These are phyloP conservation scores for Taphrina deformans DNA, from an alignment of 1,139 yeast genomes.

Conservation along the genomic window DNA sequence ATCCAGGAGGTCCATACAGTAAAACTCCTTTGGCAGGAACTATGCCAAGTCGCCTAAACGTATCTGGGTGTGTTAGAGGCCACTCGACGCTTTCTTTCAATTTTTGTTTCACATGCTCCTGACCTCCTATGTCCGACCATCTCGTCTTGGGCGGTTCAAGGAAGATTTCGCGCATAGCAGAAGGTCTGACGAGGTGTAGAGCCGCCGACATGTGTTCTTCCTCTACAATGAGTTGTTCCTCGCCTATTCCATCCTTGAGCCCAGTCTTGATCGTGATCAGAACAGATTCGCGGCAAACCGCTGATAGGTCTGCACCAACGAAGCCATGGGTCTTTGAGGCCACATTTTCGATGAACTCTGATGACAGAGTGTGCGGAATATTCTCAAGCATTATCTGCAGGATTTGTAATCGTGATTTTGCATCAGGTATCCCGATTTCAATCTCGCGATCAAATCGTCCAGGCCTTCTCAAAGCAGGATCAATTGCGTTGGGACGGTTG, in stretches of 20 bases:
- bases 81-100: conserved; percentile 86
- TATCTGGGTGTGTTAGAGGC: conserved; percentile 79
- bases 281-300: conserved; percentile 83
- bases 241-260: conserved; percentile 46
- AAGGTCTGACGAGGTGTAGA: conserved; percentile 76
- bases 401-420: conserved; percentile 88
- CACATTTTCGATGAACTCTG: conserved; percentile 56
- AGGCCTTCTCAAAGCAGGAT: conserved; percentile 85
- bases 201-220: conserved; percentile 65
- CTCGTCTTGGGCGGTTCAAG: conserved; percentile 90
- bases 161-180: conserved; percentile 92
- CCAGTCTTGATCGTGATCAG: conserved; percentile 76
- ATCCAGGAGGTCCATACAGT: conserved; percentile 97
- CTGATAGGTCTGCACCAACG: conserved; percentile 92
- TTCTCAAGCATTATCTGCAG: conserved; percentile 59
- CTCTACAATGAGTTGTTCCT: conserved; percentile 48
- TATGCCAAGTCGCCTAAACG: conserved; percentile 75
- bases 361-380: conserved; percentile 64
- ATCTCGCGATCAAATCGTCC: conserved; percentile 95
- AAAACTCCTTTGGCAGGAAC: conserved; percentile 91
- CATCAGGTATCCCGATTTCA: conserved; percentile 97
- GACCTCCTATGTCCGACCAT: conserved; percentile 97
- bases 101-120: conserved; percentile 73
- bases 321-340: conserved; percentile 90
- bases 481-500: conserved; percentile 77